Conservation (phyloP, 179 eudicot genomes). For the Beta macrorhiza region DNA sequence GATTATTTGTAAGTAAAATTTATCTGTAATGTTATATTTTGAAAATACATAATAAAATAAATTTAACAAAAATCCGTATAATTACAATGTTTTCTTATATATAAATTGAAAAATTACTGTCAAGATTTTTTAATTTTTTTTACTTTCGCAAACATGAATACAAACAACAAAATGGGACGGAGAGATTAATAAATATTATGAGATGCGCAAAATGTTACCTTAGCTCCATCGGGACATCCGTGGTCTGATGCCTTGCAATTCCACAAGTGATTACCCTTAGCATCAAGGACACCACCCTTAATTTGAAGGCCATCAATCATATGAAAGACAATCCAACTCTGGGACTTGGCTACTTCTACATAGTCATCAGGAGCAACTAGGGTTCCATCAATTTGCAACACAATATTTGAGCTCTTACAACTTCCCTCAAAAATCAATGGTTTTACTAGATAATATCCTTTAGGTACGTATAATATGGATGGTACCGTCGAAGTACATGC, state of each 20-base stretch:
- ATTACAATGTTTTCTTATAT: no score
- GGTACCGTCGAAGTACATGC: slow-evolving; percentile 26
- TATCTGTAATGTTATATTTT: no score
- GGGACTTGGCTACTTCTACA: neutral
- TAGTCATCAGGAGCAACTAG: slow-evolving; percentile 19
- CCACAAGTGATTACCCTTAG: slow-evolving; percentile 36
- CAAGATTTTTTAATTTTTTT: no score
- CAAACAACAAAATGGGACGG: neutral
- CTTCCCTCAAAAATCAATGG: slow-evolving; percentile 26
- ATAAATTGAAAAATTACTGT: no score
- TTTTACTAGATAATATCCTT: slow-evolving; percentile 20
- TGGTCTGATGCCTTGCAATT: slow-evolving; percentile 25
- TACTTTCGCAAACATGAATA: no score
- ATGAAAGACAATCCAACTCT: slow-evolving; percentile 36
- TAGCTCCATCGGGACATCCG: slow-evolving; percentile 26
- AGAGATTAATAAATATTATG: neutral
- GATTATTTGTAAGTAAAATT: no score
- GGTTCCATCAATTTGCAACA: slow-evolving; percentile 33
- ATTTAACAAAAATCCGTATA: no score
- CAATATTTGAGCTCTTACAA: slow-evolving; percentile 23
- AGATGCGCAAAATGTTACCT: slow-evolving; percentile 23
- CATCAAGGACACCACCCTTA: slow-evolving; percentile 38
- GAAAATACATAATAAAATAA: no score
- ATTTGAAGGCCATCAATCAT: slow-evolving; percentile 25
- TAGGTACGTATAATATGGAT: slow-evolving; percentile 21